phyloP scores from a whole-genome alignment of 169 alveolate genomes.

The Eimeria necatrix region DNA sequence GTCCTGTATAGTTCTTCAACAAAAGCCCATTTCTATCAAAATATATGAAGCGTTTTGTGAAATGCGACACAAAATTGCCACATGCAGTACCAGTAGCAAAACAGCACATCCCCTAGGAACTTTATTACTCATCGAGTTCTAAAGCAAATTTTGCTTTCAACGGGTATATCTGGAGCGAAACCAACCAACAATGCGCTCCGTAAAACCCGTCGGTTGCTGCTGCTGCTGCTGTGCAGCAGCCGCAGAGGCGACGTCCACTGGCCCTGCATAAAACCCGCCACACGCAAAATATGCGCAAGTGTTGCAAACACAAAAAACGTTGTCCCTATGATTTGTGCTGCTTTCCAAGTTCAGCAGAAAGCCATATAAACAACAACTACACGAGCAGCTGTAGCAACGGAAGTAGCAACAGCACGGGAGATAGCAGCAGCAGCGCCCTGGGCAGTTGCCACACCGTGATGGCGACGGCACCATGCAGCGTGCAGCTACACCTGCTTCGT shows the following conservation, averaged over 20 bases:
- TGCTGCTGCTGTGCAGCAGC: neutral
- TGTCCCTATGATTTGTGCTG: no score
- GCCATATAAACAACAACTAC: neutral
- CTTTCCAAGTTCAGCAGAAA: neutral
- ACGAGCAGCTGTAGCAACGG: neutral
- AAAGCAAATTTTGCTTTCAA: no score
- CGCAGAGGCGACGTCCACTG: neutral
- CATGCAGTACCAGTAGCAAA: no score
- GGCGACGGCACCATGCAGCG: neutral
- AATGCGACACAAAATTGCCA: no score
- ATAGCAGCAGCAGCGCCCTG: neutral
- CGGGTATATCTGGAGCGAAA: neutral
- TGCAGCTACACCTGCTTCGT: neutral
- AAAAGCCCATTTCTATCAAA: no score
- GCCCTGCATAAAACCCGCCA: neutral
- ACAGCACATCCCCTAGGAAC: no score
- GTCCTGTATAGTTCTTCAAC: no score
- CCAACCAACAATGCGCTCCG: slow-evolving; percentile 19
- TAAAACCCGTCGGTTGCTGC: neutral
- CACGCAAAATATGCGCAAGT: no score
- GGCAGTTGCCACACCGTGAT: neutral
- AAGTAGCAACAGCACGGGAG: neutral
- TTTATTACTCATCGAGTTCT: no score
- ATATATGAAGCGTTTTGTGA: no score
- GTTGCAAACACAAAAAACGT: no score